phyloP scores from a whole-genome alignment of 257 asterid genomes.

The Dorcoceras hygrometricum region DNA sequence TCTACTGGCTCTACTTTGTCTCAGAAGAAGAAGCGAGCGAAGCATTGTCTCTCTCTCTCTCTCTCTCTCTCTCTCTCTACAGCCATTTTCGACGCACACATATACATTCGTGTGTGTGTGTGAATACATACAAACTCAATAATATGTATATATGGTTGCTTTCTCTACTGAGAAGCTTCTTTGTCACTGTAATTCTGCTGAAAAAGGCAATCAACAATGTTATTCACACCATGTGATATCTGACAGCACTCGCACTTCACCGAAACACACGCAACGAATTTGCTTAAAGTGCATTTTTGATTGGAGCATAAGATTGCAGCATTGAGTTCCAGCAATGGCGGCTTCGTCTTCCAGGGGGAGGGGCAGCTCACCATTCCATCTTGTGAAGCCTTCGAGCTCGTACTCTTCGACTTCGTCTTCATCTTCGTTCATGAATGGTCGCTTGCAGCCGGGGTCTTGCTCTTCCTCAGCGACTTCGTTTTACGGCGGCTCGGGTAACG shows the following conservation, averaged over 20 bases:
- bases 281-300: background rate
- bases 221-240: constrained; percentile 75
- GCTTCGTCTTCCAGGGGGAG: constrained; percentile 92
- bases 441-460: constrained; percentile 57
- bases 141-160: constrained; percentile 2
- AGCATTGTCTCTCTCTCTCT: constrained; percentile 27
- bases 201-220: constrained; percentile 38
- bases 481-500: constrained; percentile 39
- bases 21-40: constrained; percentile 48
- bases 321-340: constrained; percentile 50
- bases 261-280: background rate
- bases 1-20: constrained; percentile 52
- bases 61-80: constrained; percentile 21
- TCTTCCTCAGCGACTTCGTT: constrained; percentile 66
- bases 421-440: constrained; percentile 72
- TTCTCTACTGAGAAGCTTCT: constrained; percentile 35
- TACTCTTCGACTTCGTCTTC: constrained; percentile 86
- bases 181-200: constrained; percentile 36
- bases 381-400: constrained; percentile 68
- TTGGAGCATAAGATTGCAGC: constrained; percentile 1
- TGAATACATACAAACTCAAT: constrained; percentile 18
- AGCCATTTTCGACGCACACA: constrained; percentile 24
- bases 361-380: constrained; percentile 69
- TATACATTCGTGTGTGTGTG: constrained; percentile 28
- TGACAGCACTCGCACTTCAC: constrained; percentile 45